A percentile compares a stretch with the other conserved stretches of the same genome.
Evolutionary conservation across 2,329 filamentous ascomycete genomes (phyloP).

Genomic region (Allantophomopsis cytisporea): DNA sequence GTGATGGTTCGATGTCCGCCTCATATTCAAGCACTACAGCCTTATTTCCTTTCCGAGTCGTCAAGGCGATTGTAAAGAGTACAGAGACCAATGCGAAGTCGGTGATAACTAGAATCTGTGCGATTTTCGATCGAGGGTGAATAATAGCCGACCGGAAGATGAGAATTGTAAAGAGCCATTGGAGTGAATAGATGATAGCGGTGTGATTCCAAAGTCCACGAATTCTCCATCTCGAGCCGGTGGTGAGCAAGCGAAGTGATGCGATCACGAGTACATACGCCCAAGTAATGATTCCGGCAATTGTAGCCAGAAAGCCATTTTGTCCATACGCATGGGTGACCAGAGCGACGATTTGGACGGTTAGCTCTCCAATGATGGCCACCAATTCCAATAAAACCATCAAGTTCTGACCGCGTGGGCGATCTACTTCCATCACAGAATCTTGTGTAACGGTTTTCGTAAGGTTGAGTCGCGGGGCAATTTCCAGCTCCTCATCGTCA

Average conservation of each 20-base stretch:
- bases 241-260: slow-evolving; percentile 56
- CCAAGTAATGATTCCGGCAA: slow-evolving; percentile 64
- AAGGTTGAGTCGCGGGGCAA: slow-evolving; percentile 41
- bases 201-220: slow-evolving; percentile 88
- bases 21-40: slow-evolving; percentile 81
- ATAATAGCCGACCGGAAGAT: slow-evolving; percentile 79
- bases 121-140: slow-evolving; percentile 51
- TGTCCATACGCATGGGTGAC: slow-evolving; percentile 43
- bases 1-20: slow-evolving; percentile 73
- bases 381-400: slow-evolving; percentile 63
- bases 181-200: slow-evolving; percentile 63
- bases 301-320: slow-evolving; percentile 42
- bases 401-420: slow-evolving; percentile 58
- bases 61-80: slow-evolving; percentile 62
- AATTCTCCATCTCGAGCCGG: slow-evolving; percentile 49
- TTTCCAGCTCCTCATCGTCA: slow-evolving; percentile 38
- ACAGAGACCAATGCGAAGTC: slow-evolving; percentile 66
- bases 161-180: slow-evolving; percentile 67
- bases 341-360: slow-evolving; percentile 52
- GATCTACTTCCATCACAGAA: slow-evolving; percentile 59
- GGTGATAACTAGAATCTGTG: slow-evolving; percentile 51
- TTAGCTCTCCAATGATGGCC: slow-evolving; percentile 59
- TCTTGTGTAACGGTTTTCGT: slow-evolving; percentile 47
- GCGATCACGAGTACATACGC: slow-evolving; percentile 65
- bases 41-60: slow-evolving; percentile 85